Evolutionary conservation across 164 flowering plant genomes (phyloP).

Genomic region (Magnolia kwangsiensis): DNA sequence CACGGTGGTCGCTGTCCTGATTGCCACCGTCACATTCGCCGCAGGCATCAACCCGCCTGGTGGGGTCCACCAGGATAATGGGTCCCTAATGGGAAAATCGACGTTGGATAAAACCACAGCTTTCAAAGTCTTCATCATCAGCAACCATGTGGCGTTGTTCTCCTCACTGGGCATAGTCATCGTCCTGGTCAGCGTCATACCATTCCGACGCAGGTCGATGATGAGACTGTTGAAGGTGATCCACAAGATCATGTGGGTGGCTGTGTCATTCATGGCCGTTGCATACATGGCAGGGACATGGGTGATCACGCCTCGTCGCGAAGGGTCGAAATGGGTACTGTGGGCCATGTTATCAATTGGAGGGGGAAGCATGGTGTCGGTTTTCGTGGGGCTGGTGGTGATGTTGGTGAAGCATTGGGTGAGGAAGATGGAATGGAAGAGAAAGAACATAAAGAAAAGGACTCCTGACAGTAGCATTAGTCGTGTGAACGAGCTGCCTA

Average conservation of each 20-base stretch:
- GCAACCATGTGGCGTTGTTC: slow-evolving; percentile 11
- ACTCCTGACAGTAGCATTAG: slow-evolving; percentile 1
- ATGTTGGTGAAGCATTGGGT: slow-evolving; percentile 11
- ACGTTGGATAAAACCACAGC: not conserved
- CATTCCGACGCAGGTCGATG: slow-evolving; percentile 6
- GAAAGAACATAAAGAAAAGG: not conserved
- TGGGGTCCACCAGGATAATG: slow-evolving; percentile 1
- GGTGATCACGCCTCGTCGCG: slow-evolving; percentile 8
- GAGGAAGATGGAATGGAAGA: slow-evolving; percentile 11
- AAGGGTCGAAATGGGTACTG: slow-evolving; percentile 4
- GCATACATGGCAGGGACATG: slow-evolving; percentile 16
- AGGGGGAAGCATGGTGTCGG: slow-evolving; percentile 6
- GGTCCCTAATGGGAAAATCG: not conserved
- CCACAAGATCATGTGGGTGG: slow-evolving; percentile 14
- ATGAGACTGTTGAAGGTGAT: slow-evolving; percentile 3
- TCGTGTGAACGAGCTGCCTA: slow-evolving; percentile 3
- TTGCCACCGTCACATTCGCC: slow-evolving; percentile 18
- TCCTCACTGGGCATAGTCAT: slow-evolving; percentile 10
- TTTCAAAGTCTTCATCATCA: slow-evolving; percentile 15
- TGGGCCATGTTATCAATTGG: slow-evolving; percentile 4
- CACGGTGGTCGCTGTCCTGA: slow-evolving; percentile 14
- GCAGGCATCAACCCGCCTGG: slow-evolving; percentile 15
- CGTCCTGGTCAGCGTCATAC: slow-evolving; percentile 14
- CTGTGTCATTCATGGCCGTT: slow-evolving; percentile 12
- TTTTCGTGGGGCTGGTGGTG: slow-evolving; percentile 4